phyloP scores from a whole-genome alignment of 2,329 filamentous ascomycete genomes.

The Diaporthe citrichinensis region DNA sequence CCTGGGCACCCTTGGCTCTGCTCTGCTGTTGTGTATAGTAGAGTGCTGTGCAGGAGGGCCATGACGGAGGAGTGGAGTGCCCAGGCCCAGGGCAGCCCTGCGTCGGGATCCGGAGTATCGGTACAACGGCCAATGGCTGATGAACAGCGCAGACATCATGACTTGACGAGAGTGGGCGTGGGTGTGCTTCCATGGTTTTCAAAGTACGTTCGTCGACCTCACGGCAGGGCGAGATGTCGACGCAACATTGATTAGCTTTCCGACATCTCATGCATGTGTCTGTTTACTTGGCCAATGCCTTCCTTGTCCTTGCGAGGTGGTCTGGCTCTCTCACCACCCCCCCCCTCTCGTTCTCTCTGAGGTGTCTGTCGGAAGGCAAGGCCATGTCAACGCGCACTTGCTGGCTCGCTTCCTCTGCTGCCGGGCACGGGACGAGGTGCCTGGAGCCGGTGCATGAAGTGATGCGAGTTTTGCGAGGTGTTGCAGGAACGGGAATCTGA shows the following conservation, averaged over 20 bases:
- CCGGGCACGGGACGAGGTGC: background rate
- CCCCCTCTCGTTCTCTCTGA: background rate
- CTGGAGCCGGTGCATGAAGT: slow-evolving; percentile 14
- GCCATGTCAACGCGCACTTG: background rate
- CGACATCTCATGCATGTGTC: background rate
- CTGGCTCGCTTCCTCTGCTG: background rate
- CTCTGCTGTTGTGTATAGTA: background rate
- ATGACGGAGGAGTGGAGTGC: background rate
- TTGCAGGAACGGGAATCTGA: slow-evolving; percentile 20
- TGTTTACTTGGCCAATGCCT: background rate
- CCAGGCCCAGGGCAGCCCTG: slow-evolving; percentile 15
- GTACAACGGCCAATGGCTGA: slow-evolving; percentile 21
- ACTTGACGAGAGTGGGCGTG: background rate
- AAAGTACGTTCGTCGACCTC: background rate
- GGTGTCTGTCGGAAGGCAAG: background rate
- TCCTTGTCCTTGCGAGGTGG: background rate
- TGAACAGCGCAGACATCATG: slow-evolving; percentile 29
- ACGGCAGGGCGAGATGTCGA: background rate
- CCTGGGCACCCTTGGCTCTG: slow-evolving; percentile 7
- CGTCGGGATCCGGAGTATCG: slow-evolving; percentile 22
- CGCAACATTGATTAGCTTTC: background rate
- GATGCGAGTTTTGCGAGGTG: slow-evolving; percentile 26
- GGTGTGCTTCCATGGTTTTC: background rate
- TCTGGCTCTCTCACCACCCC: background rate
- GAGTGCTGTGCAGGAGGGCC: background rate